Conservation (phyloP, 768 basidiomycete species). For the Ramaria sp. region DNA sequence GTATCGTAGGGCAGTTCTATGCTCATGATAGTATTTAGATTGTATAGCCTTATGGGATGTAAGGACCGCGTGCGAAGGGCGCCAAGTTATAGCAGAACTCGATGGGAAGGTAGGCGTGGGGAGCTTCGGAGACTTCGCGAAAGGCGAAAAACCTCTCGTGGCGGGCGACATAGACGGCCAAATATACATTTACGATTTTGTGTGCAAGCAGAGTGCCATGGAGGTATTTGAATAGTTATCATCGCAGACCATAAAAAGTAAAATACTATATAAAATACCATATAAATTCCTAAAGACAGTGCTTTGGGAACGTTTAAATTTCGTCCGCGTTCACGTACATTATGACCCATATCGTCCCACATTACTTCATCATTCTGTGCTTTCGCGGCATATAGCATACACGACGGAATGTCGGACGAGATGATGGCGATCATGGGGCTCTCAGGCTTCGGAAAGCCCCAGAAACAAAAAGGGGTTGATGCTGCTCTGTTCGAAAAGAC, state of each 20-base stretch:
- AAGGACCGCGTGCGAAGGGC: slow-evolving; percentile 30
- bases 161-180: slow-evolving; percentile 47
- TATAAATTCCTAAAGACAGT: too few species aligned
- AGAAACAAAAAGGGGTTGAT: slow-evolving; percentile 55
- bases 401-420: slow-evolving; percentile 60
- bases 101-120: slow-evolving; percentile 39
- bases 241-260: too few species aligned
- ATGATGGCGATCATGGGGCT: slow-evolving; percentile 79
- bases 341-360: too few species aligned
- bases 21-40: slow-evolving; percentile 36
- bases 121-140: slow-evolving; percentile 45
- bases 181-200: slow-evolving; percentile 31
- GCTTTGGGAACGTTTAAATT: too few species aligned
- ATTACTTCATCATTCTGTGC: too few species aligned
- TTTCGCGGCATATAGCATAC: too few species aligned
- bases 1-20: too few species aligned
- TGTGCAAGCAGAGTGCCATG: background rate
- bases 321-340: too few species aligned
- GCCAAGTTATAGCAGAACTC: slow-evolving; percentile 41
- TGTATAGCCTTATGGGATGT: slow-evolving; percentile 63
- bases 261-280: too few species aligned
- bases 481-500: slow-evolving; percentile 71
- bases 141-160: slow-evolving; percentile 44
- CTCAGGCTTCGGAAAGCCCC: slow-evolving; percentile 68
- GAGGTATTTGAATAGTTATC: background rate